phyloP scores from a whole-genome alignment of 805 yeast species.

The Danielozyma ontarioensis region DNA sequence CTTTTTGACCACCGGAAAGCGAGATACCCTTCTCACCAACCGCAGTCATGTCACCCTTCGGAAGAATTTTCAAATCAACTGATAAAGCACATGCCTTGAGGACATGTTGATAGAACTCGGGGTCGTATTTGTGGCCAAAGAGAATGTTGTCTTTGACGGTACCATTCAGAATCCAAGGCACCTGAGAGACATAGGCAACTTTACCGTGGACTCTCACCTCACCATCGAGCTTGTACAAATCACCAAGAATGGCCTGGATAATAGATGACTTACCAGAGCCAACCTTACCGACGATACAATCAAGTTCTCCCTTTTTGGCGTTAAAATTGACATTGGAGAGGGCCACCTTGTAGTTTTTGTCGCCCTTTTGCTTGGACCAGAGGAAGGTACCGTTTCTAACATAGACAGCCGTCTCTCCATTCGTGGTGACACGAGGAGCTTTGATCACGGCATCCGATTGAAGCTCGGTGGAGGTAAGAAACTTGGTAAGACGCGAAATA shows the following conservation, averaged over 20 bases:
- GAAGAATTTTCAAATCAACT: conserved; percentile 71
- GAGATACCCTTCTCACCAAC: conserved; percentile 98
- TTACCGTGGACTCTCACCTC: conserved; percentile 66
- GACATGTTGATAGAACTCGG: conserved; percentile 74
- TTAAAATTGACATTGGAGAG: conserved; percentile 55
- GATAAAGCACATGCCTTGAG: conserved; percentile 83
- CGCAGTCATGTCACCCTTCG: conserved; percentile 86
- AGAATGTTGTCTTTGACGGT: conserved; percentile 85
- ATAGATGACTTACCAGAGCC: conserved; percentile 89
- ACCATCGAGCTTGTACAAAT: conserved; percentile 72
- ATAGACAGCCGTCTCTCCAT: conserved; percentile 65
- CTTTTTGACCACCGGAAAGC: conserved; percentile 96
- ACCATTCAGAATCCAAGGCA: conserved; percentile 97
- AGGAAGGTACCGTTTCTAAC: conserved; percentile 66
- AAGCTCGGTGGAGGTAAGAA: conserved; percentile 71
- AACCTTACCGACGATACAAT: conserved; percentile 84
- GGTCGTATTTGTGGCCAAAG: conserved; percentile 83
- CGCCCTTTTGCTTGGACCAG: conserved; percentile 69
- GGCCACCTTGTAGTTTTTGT: conserved; percentile 55
- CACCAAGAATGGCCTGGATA: conserved; percentile 76
- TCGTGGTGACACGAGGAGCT: conserved; percentile 40
- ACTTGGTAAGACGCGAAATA: conserved; percentile 64
- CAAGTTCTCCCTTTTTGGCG: conserved; percentile 70
- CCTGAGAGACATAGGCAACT: conserved; percentile 86
- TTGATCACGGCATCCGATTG: conserved; percentile 72